Evolutionary conservation across 2,329 filamentous ascomycete species (phyloP).

Genomic region (Talaromyces funiculosus): DNA sequence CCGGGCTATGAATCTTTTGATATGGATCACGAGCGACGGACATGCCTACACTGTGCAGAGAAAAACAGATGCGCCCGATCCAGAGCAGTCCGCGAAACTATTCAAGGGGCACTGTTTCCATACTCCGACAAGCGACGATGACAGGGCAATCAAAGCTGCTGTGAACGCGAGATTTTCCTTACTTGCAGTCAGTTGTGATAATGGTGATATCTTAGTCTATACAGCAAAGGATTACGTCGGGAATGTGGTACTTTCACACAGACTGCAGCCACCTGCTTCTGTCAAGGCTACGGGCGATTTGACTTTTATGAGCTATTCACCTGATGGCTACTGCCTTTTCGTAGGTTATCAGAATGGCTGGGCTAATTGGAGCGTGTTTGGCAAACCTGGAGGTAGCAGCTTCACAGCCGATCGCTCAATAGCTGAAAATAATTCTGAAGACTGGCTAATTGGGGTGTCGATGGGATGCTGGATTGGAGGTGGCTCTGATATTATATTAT

Average conservation of each 20-base stretch:
- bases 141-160: conserved; percentile 65
- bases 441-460: conserved; percentile 74
- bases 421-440: conserved; percentile 64
- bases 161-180: conserved; percentile 95
- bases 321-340: conserved; percentile 94
- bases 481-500: conserved; percentile 77
- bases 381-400: conserved; percentile 78
- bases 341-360: conserved; percentile 88
- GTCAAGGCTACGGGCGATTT: conserved; percentile 62
- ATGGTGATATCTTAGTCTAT: conserved; percentile 81
- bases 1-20: conserved; percentile 89
- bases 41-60: conserved; percentile 87
- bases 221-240: conserved; percentile 88
- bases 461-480: conserved; percentile 82
- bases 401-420: conserved; percentile 65
- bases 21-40: conserved; percentile 87
- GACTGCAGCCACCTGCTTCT: conserved; percentile 65
- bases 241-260: conserved; percentile 83
- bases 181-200: conserved; percentile 75
- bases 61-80: conserved; percentile 38
- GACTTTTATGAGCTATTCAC: conserved; percentile 76
- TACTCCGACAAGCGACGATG: conserved; percentile 54
- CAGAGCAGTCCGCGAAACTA: conserved; percentile 55
- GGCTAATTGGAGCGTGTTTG: conserved; percentile 97
- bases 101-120: conserved; percentile 94